Conservation (phyloP, 2,329 filamentous ascomycete genomes). For the Neobulgaria alba region DNA sequence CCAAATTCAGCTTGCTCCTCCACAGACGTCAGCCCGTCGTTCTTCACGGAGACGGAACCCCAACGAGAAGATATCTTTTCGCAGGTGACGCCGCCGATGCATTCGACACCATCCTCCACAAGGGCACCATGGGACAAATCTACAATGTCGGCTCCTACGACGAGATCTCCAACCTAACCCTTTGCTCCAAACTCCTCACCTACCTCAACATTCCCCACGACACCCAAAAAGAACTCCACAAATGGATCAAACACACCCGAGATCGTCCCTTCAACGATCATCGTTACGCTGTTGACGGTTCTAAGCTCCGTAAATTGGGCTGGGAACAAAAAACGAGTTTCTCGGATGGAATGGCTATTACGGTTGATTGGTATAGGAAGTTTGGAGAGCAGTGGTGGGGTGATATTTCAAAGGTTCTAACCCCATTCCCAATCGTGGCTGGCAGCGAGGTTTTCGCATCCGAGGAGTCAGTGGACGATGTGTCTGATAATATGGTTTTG, state of each 20-base stretch:
- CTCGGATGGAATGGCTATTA: conserved; percentile 51
- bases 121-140: conserved; percentile 62
- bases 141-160: conserved; percentile 78
- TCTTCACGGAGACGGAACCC: conserved; percentile 68
- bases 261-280: conserved; percentile 75
- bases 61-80: conserved; percentile 68
- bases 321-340: conserved; percentile 63
- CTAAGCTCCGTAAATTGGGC: conserved; percentile 56
- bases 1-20: conserved; percentile 69
- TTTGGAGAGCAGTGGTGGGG: conserved; percentile 67
- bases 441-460: conserved; percentile 44
- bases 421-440: conserved; percentile 55
- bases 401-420: conserved; percentile 59
- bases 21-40: conserved; percentile 58
- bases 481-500: conserved; percentile 23
- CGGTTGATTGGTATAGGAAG: conserved; percentile 60
- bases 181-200: conserved; percentile 57
- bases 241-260: conserved; percentile 65
- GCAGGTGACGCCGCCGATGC: conserved; percentile 74
- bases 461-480: conserved; percentile 21
- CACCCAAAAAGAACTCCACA: conserved; percentile 43
- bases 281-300: conserved; percentile 62
- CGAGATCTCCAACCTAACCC: conserved; percentile 65
- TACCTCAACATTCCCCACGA: conserved; percentile 49
- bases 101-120: conserved; percentile 77